Conservation (phyloP, 1,284 basidiomycete species). For the Limonomyces culmigenus region DNA sequence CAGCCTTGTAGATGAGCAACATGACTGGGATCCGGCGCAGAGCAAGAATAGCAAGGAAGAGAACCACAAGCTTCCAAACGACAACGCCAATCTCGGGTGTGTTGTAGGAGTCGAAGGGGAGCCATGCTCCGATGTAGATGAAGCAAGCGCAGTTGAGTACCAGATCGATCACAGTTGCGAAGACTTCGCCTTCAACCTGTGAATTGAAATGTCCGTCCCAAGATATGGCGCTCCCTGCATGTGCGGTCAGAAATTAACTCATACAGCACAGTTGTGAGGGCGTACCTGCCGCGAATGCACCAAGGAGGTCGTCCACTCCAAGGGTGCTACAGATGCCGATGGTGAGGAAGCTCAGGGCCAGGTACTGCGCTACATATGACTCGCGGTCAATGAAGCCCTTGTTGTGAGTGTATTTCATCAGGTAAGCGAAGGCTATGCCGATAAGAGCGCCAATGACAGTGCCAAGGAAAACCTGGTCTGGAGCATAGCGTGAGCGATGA, state of each 20-base stretch:
- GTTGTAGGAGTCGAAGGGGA: slow-evolving; percentile 63
- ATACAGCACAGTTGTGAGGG: too few relatives aligned
- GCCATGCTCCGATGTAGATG: slow-evolving; percentile 83
- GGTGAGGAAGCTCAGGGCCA: slow-evolving; percentile 69
- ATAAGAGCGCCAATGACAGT: slow-evolving; percentile 59
- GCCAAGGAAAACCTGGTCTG: slow-evolving; percentile 81
- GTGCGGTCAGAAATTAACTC: too few relatives aligned
- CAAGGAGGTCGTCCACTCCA: slow-evolving; percentile 77
- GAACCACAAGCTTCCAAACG: slow-evolving; percentile 55
- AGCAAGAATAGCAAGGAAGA: slow-evolving; percentile 50
- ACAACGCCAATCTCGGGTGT: slow-evolving; percentile 44
- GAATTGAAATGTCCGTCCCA: slow-evolving; percentile 90
- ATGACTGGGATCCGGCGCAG: slow-evolving; percentile 67
- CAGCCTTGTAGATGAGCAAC: slow-evolving; percentile 58
- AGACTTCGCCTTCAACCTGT: slow-evolving; percentile 72
- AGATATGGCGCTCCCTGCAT: slow-evolving; percentile 74
- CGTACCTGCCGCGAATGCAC: slow-evolving; percentile 79
- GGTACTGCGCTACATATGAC: slow-evolving; percentile 83
- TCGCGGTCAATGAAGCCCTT: slow-evolving; percentile 77
- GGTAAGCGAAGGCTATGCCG: slow-evolving; percentile 55
- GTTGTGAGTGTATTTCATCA: slow-evolving; percentile 71
- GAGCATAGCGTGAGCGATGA: background rate
- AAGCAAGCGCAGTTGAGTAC: slow-evolving; percentile 77
- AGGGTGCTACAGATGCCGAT: slow-evolving; percentile 65
- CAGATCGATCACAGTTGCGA: slow-evolving; percentile 80